Percentiles rank a stretch among this genome's conserved stretches.
These are phyloP conservation scores for Curvularia spicifera DNA, from an alignment of 2,329 filamentous ascomycete genomes.

Conservation along the genomic window DNA sequence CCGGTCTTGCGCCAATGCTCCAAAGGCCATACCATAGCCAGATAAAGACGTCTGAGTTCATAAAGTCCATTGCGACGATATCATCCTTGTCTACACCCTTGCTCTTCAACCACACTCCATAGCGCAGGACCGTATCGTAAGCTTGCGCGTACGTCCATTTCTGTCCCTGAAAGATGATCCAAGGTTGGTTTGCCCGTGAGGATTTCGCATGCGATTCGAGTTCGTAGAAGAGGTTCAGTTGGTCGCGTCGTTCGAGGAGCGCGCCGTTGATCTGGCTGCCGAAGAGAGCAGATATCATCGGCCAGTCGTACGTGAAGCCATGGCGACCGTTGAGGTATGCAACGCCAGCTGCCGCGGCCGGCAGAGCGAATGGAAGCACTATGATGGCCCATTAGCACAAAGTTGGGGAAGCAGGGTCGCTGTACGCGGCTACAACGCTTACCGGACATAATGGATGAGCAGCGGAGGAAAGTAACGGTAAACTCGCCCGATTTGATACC, in stretches of 20 bases:
- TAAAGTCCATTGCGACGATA: constrained; percentile 49
- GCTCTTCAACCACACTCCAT: constrained; percentile 48
- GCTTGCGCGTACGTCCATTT: constrained; percentile 46
- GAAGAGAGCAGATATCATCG: constrained; percentile 63
- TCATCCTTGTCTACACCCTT: constrained; percentile 46
- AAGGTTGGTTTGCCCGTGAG: constrained; percentile 35
- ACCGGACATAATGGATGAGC: constrained; percentile 10
- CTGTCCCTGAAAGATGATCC: constrained; percentile 44
- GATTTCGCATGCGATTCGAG: constrained; percentile 44
- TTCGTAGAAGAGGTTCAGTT: constrained; percentile 62
- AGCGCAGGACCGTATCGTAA: constrained; percentile 43
- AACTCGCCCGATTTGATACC: neutral
- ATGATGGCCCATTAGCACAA: constrained; percentile 5
- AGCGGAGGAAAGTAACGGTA: neutral
- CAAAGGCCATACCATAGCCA: constrained; percentile 50
- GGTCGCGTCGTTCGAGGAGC: constrained; percentile 62
- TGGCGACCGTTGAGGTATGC: constrained; percentile 73
- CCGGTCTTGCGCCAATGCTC: constrained; percentile 48
- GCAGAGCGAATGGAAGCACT: constrained; percentile 40
- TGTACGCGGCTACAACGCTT: neutral
- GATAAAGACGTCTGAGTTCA: constrained; percentile 47
- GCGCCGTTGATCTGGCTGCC: constrained; percentile 54
- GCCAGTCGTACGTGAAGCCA: constrained; percentile 66
- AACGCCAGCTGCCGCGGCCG: constrained; percentile 52
- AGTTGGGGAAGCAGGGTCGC: neutral